phyloP scores from a whole-genome alignment of 306 rosid genomes.

The Biancaea sappan region DNA sequence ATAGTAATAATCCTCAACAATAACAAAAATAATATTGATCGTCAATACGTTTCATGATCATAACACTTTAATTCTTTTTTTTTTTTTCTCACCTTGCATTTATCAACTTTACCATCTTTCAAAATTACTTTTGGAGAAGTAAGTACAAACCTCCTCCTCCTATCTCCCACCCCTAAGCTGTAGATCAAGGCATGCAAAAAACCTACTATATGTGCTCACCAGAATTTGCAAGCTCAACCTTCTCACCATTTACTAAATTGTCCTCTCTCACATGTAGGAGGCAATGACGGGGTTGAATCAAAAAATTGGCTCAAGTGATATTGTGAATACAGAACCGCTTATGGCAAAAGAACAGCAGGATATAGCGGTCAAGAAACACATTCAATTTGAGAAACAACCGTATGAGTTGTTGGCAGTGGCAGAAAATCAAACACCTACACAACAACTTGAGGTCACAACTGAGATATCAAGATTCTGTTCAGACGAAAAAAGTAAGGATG shows the following conservation, averaged over 20 bases:
- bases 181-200: neutral
- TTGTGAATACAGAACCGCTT: neutral
- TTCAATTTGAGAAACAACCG: neutral
- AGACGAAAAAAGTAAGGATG: neutral
- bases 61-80: neutral
- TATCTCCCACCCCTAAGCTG: neutral
- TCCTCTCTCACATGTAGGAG: neutral
- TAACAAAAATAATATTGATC: neutral
- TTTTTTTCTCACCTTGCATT: neutral
- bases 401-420: neutral
- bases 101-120: neutral
- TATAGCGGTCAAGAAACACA: neutral
- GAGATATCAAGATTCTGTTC: neutral
- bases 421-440: neutral
- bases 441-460: neutral
- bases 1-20: neutral
- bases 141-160: neutral
- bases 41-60: neutral
- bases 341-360: neutral
- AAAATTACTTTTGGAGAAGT: slow-evolving; percentile 15
- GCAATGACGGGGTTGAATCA: neutral
- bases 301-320: neutral
- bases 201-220: neutral
- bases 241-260: neutral
- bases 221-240: neutral